Conservation (phyloP, 2,329 filamentous ascomycete species). For the Karstenula rhodostoma region DNA sequence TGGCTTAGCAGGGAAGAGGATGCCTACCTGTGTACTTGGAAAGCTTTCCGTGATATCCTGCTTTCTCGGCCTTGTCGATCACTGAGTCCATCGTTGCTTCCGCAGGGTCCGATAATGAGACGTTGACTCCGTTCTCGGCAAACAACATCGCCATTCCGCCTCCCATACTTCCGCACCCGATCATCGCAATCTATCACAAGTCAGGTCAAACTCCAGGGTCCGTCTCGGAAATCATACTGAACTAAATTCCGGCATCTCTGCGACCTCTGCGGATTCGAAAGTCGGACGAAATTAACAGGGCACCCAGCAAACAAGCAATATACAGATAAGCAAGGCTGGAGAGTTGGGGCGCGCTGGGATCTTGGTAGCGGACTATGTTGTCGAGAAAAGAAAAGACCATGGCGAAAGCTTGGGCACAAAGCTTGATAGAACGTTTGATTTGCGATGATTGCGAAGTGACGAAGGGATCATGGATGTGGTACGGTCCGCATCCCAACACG, state of each 20-base stretch:
- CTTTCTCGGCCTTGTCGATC: constrained; percentile 51
- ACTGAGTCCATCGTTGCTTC: constrained; percentile 58
- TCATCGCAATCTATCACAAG: constrained; percentile 60
- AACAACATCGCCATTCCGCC: constrained; percentile 66
- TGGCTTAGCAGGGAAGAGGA: not conserved
- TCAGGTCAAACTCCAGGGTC: constrained; percentile 15
- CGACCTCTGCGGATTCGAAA: constrained; percentile 10
- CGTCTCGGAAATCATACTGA: constrained; percentile 26
- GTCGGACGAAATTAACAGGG: constrained; percentile 35
- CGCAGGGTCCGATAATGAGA: constrained; percentile 64
- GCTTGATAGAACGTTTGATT: not conserved
- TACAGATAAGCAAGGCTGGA: constrained; percentile 42
- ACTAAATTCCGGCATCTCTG: constrained; percentile 32
- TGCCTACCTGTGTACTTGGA: constrained; percentile 48
- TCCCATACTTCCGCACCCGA: constrained; percentile 68
- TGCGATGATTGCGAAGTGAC: constrained; percentile 15
- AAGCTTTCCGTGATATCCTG: constrained; percentile 49
- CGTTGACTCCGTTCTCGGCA: constrained; percentile 63
- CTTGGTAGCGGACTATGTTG: constrained; percentile 37
- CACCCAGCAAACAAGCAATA: constrained; percentile 34
- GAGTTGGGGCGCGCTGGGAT: constrained; percentile 41
- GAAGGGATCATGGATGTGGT: constrained; percentile 6
- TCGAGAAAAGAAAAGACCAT: constrained; percentile 41
- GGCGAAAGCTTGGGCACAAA: not conserved
- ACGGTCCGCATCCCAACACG: constrained; percentile 7